Evolutionary conservation across 768 basidiomycete genomes (phyloP).

Genomic region (Amanita rubescens): DNA sequence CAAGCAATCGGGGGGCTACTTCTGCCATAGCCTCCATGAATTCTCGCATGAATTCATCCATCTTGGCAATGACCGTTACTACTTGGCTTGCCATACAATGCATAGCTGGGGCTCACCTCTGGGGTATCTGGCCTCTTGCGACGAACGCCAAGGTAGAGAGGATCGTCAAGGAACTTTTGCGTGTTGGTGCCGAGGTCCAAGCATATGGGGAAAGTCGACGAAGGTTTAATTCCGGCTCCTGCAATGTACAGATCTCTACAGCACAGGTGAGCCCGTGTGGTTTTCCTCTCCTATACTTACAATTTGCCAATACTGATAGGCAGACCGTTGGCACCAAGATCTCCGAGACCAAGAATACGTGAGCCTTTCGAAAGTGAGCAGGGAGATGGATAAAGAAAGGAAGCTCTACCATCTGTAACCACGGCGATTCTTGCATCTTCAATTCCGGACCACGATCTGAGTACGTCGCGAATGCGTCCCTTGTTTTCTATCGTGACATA

Average conservation of each 20-base stretch:
- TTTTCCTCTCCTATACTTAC: constrained; percentile 24
- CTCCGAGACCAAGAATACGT: constrained; percentile 64
- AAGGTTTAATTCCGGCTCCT: constrained; percentile 57
- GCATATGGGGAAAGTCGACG: constrained; percentile 54
- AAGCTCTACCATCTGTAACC: constrained; percentile 58
- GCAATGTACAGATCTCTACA: constrained; percentile 59
- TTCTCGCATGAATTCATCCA: constrained; percentile 69
- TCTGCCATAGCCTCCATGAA: constrained; percentile 65
- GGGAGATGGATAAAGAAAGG: constrained; percentile 17
- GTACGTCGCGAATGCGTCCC: constrained; percentile 51
- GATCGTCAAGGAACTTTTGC: constrained; percentile 55
- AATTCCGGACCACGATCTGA: constrained; percentile 42
- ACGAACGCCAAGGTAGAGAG: constrained; percentile 68
- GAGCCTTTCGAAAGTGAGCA: constrained; percentile 32
- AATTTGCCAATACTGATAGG: constrained; percentile 72
- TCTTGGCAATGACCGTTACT: constrained; percentile 26
- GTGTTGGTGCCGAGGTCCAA: constrained; percentile 77
- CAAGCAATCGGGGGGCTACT: constrained; percentile 57
- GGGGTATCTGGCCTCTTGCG: constrained; percentile 38
- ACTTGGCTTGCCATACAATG: too few species aligned
- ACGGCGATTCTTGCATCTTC: constrained; percentile 56
- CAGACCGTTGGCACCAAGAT: constrained; percentile 40
- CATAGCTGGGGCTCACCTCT: constrained; percentile 29
- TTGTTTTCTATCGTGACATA: constrained; percentile 62
- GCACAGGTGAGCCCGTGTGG: background rate